Evolutionary conservation across 2,329 filamentous ascomycete genomes (phyloP).

Genomic region (Pseudocercospora fuligena): DNA sequence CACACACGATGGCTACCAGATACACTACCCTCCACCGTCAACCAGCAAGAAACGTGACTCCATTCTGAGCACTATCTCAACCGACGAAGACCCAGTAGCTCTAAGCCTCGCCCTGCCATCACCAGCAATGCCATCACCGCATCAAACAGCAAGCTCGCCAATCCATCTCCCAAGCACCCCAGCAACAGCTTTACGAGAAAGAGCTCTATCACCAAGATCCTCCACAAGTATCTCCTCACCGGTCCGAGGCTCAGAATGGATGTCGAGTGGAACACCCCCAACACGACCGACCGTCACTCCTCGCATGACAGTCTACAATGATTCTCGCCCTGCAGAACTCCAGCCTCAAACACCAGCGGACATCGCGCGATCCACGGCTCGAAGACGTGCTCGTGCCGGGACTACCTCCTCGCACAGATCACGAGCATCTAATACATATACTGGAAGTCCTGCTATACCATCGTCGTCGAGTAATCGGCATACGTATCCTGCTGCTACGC

Average conservation of each 20-base stretch:
- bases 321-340: constrained; percentile 30
- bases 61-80: background rate
- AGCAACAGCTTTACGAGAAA: constrained; percentile 8
- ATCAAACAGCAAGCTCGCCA: background rate
- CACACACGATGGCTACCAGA: background rate
- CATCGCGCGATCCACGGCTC: constrained; percentile 25
- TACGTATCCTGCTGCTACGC: constrained; percentile 18
- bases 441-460: background rate
- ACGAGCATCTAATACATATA: background rate
- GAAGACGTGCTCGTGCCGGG: constrained; percentile 27
- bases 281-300: constrained; percentile 24
- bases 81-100: constrained; percentile 24
- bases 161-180: background rate
- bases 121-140: constrained; percentile 19
- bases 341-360: constrained; percentile 46
- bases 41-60: constrained; percentile 12
- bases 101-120: constrained; percentile 30
- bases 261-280: constrained; percentile 3
- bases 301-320: constrained; percentile 39
- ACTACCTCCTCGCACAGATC: background rate
- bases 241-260: constrained; percentile 5
- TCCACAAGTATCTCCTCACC: background rate
- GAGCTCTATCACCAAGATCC: background rate
- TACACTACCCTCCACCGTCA: background rate
- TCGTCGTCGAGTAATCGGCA: constrained; percentile 19